Conservation (phyloP, 768 basidiomycete genomes). For the Russula ochroleuca region DNA sequence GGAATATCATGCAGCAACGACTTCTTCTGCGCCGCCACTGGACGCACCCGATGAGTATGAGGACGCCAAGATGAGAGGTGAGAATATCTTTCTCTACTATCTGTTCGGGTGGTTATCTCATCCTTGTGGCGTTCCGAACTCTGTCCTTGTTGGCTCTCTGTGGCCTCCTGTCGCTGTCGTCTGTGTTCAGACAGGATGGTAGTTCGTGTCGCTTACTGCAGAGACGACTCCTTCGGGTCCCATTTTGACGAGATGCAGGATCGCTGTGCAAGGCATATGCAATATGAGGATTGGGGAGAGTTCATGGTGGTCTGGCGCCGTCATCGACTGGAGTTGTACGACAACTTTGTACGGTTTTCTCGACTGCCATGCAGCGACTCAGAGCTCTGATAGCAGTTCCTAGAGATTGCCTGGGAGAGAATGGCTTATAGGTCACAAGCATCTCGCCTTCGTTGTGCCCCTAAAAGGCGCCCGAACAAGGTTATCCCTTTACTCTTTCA, state of each 20-base stretch:
- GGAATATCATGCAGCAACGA: conserved; percentile 28
- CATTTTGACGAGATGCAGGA: conserved; percentile 66
- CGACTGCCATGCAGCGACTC: background rate
- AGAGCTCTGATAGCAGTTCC: conserved; percentile 8
- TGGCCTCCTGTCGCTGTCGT: conserved; percentile 16
- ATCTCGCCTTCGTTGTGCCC: conserved; percentile 75
- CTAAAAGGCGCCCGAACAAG: conserved; percentile 56
- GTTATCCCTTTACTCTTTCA: conserved; percentile 82
- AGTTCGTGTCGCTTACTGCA: conserved; percentile 66
- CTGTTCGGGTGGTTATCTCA: background rate
- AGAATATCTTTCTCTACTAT: conserved; percentile 22
- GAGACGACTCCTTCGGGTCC: conserved; percentile 44
- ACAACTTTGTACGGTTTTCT: conserved; percentile 62
- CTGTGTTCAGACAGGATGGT: conserved; percentile 76
- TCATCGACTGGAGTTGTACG: conserved; percentile 75
- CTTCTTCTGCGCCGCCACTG: conserved; percentile 18
- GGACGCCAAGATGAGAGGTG: conserved; percentile 74
- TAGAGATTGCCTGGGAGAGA: conserved; percentile 66
- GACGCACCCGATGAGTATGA: conserved; percentile 32
- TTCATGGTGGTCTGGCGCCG: conserved; percentile 83
- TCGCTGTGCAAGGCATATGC: conserved; percentile 56
- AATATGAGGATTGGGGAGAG: conserved; percentile 70
- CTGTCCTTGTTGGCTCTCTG: background rate
- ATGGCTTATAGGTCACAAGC: conserved; percentile 64
- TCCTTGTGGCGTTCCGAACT: background rate